Percentiles rank a stretch among this genome's conserved stretches.
Conservation (phyloP, 257 asterid genomes). For the Phtheirospermum japonicum region DNA sequence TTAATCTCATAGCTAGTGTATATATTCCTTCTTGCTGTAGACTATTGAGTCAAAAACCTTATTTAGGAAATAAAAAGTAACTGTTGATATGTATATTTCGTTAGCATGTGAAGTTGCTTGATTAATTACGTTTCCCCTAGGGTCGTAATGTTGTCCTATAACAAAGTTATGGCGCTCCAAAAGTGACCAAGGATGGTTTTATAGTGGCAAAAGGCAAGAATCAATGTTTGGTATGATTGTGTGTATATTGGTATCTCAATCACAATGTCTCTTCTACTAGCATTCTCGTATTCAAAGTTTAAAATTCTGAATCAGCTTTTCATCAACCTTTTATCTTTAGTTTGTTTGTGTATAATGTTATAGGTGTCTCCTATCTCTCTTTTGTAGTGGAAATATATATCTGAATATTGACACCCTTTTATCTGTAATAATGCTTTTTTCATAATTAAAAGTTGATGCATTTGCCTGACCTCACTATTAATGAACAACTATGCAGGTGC, state of each 20-base stretch:
- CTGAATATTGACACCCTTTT: not conserved
- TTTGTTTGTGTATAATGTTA: too few species aligned
- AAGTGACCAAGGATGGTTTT: too few species aligned
- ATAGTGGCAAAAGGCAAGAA: too few species aligned
- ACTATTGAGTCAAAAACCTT: constrained; percentile 5
- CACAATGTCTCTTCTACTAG: not conserved
- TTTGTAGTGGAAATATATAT: not conserved
- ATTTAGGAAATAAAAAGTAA: constrained; percentile 7
- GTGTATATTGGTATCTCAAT: not conserved
- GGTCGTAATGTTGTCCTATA: too few species aligned
- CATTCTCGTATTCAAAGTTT: too few species aligned
- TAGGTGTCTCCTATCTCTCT: not conserved
- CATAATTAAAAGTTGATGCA: constrained; percentile 7
- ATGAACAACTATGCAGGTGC: constrained; percentile 81
- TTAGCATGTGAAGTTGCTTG: too few species aligned
- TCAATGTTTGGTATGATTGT: too few species aligned
- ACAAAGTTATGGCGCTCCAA: too few species aligned
- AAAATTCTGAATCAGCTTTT: too few species aligned
- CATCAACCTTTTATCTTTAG: too few species aligned
- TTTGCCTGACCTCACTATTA: constrained; percentile 23
- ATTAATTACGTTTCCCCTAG: too few species aligned
- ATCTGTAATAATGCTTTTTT: not conserved
- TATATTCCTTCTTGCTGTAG: constrained; percentile 10
- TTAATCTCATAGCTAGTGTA: constrained; percentile 13
- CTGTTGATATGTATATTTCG: constrained; percentile 5